Evolutionary conservation across 1,284 basidiomycete species (phyloP), one percentile per base, ranked within the genome.

Genomic region (Somion occarium): DNA sequence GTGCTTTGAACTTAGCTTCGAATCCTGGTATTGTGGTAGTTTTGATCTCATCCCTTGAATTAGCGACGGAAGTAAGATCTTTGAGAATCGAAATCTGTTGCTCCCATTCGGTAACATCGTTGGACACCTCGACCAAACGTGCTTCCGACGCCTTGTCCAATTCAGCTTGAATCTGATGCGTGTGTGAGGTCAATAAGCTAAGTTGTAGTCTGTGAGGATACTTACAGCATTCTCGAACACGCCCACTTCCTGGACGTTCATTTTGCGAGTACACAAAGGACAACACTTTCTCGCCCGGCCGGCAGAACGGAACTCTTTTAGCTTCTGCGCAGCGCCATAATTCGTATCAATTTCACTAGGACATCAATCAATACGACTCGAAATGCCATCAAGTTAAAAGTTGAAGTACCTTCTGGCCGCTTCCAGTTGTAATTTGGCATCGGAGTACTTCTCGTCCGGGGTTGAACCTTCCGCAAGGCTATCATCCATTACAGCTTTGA

Each of bases 221-320:
- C 80, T 34, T 50, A 91, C 91, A 56, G 80, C 80, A 69, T 77
- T 77, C 65, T 91, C 84, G 54, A 90, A 89, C 0, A 73, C 70
- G 1, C 64, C 65, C 39, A 85, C 64, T 53, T 95, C 92, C 7
- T 73, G 66, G 26, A 79, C 74, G 18, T 79, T 72, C 62, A 98
- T 73, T 24, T 72, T 73, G 3, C 94, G 81, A 56, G 83, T 81
- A 64, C 95, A 98, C 3, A 85, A 83, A 19, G 81, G 73, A 61
- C 95, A 98, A 2, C 75, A 72, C 58, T 88, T 83, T 56, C 83
- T 79, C 27, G 73, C 69, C 63, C 81, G 80, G 18, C 85, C 90
- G 1, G 71, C 67, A 20, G 73, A 70, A 9, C 93, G 73, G 22
- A 95, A 68, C 1, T 71, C 69, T 50, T 87, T 72, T 86, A 93